These are phyloP conservation scores for Amaranthus tricolor DNA, from an alignment of 179 eudicot species.

Conservation along the genomic window DNA sequence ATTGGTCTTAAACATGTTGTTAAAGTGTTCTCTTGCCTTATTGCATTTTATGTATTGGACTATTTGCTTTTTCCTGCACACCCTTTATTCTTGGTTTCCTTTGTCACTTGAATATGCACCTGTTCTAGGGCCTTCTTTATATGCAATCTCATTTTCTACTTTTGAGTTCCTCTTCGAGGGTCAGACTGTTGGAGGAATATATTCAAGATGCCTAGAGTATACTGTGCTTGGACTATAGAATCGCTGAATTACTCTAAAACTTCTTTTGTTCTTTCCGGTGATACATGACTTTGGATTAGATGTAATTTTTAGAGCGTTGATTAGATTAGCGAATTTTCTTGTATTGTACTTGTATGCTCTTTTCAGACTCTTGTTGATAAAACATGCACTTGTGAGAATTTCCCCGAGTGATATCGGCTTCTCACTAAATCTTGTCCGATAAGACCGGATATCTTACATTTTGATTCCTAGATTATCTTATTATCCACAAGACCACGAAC, in stretches of 20 bases:
- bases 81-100: slow-evolving; percentile 5
- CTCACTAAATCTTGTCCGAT: too few relatives aligned
- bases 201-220: not conserved
- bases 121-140: not conserved
- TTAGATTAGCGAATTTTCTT: too few relatives aligned
- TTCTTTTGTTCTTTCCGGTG: not conserved
- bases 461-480: too few relatives aligned
- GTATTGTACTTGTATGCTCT: too few relatives aligned
- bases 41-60: slow-evolving; percentile 7
- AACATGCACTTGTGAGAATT: too few relatives aligned
- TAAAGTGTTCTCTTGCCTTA: slow-evolving; percentile 24
- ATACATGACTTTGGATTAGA: too few relatives aligned
- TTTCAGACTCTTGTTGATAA: too few relatives aligned
- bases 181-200: not conserved
- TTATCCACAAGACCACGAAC: too few relatives aligned
- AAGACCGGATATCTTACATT: too few relatives aligned
- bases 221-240: not conserved
- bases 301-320: too few relatives aligned
- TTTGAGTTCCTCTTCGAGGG: not conserved
- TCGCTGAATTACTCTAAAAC: not conserved
- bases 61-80: not conserved
- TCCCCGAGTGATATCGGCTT: too few relatives aligned
- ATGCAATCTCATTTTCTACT: not conserved
- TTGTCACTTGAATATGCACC: not conserved
- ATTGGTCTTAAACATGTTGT: slow-evolving; percentile 18